Conservation (phyloP, 345 rosid species). For the Geranium brycei region DNA sequence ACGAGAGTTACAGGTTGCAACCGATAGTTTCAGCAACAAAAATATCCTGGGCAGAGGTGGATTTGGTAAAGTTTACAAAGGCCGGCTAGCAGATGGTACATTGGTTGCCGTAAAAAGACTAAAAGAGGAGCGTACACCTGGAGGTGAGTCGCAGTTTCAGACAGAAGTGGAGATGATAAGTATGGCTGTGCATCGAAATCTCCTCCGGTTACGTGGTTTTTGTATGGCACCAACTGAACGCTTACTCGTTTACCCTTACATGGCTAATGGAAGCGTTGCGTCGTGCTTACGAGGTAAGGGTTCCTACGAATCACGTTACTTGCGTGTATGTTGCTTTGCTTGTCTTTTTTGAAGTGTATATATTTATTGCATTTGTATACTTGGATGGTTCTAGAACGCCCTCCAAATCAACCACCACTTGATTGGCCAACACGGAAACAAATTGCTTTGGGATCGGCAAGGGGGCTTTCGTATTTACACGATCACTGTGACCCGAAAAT, state of each 20-base stretch:
- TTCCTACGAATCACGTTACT: not conserved
- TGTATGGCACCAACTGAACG: slow-evolving; percentile 97
- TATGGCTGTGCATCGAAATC: slow-evolving; percentile 98
- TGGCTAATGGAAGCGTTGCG: slow-evolving; percentile 99
- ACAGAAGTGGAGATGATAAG: slow-evolving; percentile 98
- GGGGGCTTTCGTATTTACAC: slow-evolving; percentile 89
- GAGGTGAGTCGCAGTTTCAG: slow-evolving; percentile 95
- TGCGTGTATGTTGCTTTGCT: too few relatives aligned
- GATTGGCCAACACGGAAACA: slow-evolving; percentile 81
- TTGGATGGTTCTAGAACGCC: slow-evolving; percentile 43
- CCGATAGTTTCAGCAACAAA: slow-evolving; percentile 83
- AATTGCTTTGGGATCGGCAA: slow-evolving; percentile 89
- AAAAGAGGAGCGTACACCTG: slow-evolving; percentile 95
- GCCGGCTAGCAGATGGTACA: slow-evolving; percentile 82
- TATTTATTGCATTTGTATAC: too few relatives aligned
- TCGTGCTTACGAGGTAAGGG: slow-evolving; percentile 80
- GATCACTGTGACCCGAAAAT: slow-evolving; percentile 98
- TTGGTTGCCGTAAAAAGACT: slow-evolving; percentile 91
- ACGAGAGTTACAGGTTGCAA: slow-evolving; percentile 89
- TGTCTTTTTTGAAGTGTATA: too few relatives aligned
- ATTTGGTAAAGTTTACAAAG: slow-evolving; percentile 93
- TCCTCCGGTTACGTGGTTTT: slow-evolving; percentile 76
- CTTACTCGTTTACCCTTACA: slow-evolving; percentile 88
- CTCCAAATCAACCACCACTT: slow-evolving; percentile 71
- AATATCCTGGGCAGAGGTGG: slow-evolving; percentile 96